Evolutionary conservation across 306 rosid species (phyloP), one percentile per base, ranked within the genome.

Genomic region (Lathyrus tuberosus): DNA sequence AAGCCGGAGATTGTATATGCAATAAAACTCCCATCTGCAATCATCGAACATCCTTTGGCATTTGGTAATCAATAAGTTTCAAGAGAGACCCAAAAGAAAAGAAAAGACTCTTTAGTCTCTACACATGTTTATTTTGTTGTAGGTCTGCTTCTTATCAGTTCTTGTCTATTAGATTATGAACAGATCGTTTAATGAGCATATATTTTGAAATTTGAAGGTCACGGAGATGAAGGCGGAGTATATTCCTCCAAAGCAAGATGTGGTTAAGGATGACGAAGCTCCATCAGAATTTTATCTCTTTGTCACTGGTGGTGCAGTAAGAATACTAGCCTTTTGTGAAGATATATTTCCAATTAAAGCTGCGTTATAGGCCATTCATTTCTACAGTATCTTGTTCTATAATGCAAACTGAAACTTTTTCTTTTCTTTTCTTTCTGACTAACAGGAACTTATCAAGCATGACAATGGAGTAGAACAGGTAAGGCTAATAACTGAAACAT

Each of bases 171-270:
- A 28, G 40, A 57, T 14, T 17, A 57, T 28, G 62, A 57, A 28
- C 10, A 5, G 17, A 28, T 57, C 10, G 5, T 28, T 65, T 69
- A 8, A 77, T 60, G 7, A 47, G 62, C 35, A 52, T 16, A 35
- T 73, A 28, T 76, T 20, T 63, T 54, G 22, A 62, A 62, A 54
- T 49, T 77, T 35, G 60, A 72, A 92, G 98, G 96, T 92, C 65
- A 41, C 96, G 0, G 96, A 92, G 69, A 86, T 92, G 98, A 89
- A 84, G 75, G 95, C 89, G 0, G 98, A 92, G 87, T 92, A 92
- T 70, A 87, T 87, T 80, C 92, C 98, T 80, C 98, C 98, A 22
- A 90, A 78, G 76, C 96, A 92, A 80, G 96, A 89, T 15, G 82
- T 92, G 41, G 81, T 89, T 79, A 61, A 89, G 89, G 86, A 84